These are phyloP conservation scores for Cryptococcus maquisensis DNA, from an alignment of 1,284 basidiomycete species.

Conservation along the genomic window DNA sequence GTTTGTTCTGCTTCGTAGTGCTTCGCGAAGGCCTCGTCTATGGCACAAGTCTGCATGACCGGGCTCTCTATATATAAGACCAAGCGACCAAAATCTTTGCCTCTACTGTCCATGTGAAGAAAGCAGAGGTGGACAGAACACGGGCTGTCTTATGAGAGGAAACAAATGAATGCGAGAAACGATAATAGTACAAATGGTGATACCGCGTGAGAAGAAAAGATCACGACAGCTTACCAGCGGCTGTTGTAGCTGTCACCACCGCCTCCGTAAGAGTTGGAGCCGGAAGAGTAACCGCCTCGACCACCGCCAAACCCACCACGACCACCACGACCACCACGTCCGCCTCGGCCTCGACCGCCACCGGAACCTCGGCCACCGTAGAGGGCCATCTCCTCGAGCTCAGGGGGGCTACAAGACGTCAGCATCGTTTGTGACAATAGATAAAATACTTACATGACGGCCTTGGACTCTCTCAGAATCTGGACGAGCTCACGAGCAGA, in stretches of 20 bases:
- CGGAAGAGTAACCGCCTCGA: slow-evolving; percentile 35
- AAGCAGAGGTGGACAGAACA: neutral
- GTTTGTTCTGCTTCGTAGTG: neutral
- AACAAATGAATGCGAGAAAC: too few relatives aligned
- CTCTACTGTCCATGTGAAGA: neutral
- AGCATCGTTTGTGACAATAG: neutral
- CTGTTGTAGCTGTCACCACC: slow-evolving; percentile 18
- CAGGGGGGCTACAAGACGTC: slow-evolving; percentile 57
- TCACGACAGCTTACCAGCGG: slow-evolving; percentile 7
- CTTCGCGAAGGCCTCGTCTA: too few relatives aligned
- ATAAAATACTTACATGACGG: slow-evolving; percentile 55
- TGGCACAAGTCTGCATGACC: too few relatives aligned
- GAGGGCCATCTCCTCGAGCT: slow-evolving; percentile 88
- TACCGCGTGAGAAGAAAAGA: too few relatives aligned
- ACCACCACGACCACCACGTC: slow-evolving; percentile 52
- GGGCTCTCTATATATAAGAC: neutral
- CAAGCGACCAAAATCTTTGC: neutral
- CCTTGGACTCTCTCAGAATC: slow-evolving; percentile 87
- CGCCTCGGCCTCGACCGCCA: slow-evolving; percentile 52
- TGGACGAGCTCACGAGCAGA: slow-evolving; percentile 83
- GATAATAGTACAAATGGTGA: too few relatives aligned
- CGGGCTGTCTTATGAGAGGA: neutral
- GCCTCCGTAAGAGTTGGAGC: slow-evolving; percentile 23
- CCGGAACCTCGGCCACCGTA: slow-evolving; percentile 63
- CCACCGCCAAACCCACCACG: slow-evolving; percentile 35